phyloP scores from a whole-genome alignment of 208 protist species.

The Acanthamoeba castellanii region DNA sequence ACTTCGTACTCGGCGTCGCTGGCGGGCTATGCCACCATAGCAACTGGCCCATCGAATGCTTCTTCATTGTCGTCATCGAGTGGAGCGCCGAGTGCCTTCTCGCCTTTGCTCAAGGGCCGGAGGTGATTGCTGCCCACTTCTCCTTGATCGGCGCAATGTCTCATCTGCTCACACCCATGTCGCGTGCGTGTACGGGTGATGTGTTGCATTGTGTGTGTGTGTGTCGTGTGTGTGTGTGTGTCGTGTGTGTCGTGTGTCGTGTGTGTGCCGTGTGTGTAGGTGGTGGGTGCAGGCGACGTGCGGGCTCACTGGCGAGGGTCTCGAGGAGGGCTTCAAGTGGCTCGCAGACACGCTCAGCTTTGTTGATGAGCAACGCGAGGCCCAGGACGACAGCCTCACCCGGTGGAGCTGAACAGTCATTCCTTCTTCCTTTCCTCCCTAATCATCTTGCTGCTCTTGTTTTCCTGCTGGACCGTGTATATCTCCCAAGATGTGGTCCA shows the following conservation, averaged over 20 bases:
- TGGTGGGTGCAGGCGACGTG: constrained; percentile 67
- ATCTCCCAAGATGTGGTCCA: too few relatives aligned
- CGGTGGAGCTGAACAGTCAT: background rate
- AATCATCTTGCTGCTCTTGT: too few relatives aligned
- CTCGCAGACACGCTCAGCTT: constrained; percentile 24
- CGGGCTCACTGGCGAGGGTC: constrained; percentile 77
- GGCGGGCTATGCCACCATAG: constrained; percentile 4
- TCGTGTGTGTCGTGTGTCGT: background rate
- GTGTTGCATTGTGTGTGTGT: too few relatives aligned
- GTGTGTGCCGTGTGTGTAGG: background rate
- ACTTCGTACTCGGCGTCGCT: background rate
- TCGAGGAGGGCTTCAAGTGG: constrained; percentile 79
- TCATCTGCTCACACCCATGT: too few relatives aligned
- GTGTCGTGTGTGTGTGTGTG: background rate
- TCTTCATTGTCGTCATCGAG: background rate
- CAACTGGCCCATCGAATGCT: background rate
- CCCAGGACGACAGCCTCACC: background rate
- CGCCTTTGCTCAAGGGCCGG: background rate
- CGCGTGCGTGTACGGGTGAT: too few relatives aligned
- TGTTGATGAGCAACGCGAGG: background rate
- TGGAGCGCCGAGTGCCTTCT: background rate
- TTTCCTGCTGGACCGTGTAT: too few relatives aligned
- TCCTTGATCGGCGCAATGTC: too few relatives aligned
- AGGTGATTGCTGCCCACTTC: too few relatives aligned
- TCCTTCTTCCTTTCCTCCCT: background rate